Conservation (phyloP, 176 grass and related monocot genomes). For the Carex kokanica region DNA sequence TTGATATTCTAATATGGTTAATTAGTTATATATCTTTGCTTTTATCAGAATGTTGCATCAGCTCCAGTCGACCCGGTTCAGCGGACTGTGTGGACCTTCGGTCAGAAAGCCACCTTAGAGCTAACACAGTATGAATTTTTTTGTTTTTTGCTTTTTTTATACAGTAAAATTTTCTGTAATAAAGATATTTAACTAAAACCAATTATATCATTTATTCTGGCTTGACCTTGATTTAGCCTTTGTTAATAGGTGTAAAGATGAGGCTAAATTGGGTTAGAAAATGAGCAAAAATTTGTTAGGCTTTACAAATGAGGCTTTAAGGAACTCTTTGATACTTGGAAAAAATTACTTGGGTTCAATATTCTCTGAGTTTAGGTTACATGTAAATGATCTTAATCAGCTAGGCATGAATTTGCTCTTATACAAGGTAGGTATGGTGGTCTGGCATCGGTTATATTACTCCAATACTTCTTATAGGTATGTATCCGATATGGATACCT, state of each 20-base stretch:
- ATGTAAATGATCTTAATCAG: not conserved
- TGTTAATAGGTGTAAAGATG: not conserved
- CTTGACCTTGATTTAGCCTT: not conserved
- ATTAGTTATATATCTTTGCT: conserved; percentile 7
- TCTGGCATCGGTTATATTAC: not conserved
- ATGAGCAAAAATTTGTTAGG: not conserved
- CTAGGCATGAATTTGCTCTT: not conserved
- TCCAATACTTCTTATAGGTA: not conserved
- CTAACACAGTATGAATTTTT: conserved; percentile 73
- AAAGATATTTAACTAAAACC: not conserved
- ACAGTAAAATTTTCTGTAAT: not conserved
- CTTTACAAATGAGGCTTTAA: not conserved
- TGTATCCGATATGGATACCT: not conserved
- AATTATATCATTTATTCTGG: not conserved
- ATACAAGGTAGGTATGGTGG: not conserved
- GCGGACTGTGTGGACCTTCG: conserved; percentile 87
- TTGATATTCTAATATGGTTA: not conserved
- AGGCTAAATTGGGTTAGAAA: not conserved
- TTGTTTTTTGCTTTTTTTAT: not conserved
- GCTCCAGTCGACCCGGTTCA: conserved; percentile 67
- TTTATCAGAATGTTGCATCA: conserved; percentile 48
- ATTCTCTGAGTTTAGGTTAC: not conserved
- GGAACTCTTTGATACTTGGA: not conserved
- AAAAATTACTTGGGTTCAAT: not conserved
- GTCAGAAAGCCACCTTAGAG: conserved; percentile 90